Conservation (phyloP, 164 flowering plant genomes). For the Tetracentron sinense region DNA sequence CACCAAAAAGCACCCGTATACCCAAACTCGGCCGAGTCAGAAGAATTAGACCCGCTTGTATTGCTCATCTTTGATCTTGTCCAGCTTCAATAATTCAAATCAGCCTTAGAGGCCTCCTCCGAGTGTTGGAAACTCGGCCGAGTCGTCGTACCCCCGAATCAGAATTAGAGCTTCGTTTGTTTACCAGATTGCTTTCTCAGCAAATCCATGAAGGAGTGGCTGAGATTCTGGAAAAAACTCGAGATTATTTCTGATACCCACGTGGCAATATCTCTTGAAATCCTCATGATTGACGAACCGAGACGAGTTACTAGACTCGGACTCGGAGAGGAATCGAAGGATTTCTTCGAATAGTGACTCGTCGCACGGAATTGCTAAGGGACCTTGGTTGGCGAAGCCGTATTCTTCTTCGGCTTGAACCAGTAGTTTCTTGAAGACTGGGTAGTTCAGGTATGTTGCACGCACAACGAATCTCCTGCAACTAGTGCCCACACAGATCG, state of each 20-base stretch:
- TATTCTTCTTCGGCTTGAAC: slow-evolving; percentile 56
- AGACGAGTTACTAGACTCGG: slow-evolving; percentile 31
- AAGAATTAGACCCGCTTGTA: neutral
- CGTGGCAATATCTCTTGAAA: slow-evolving; percentile 33
- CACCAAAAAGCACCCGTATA: slow-evolving; percentile 8
- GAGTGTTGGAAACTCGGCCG: slow-evolving; percentile 2
- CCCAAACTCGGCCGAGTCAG: slow-evolving; percentile 15
- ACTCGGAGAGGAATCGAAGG: slow-evolving; percentile 33
- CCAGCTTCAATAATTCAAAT: too few relatives aligned
- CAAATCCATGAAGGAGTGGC: slow-evolving; percentile 35
- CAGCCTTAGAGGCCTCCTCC: too few relatives aligned
- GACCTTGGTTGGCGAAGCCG: slow-evolving; percentile 54
- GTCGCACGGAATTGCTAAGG: slow-evolving; percentile 62
- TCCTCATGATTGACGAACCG: slow-evolving; percentile 36
- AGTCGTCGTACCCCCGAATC: too few relatives aligned
- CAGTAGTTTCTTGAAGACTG: too few relatives aligned
- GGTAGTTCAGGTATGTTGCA: slow-evolving; percentile 52
- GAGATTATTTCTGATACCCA: slow-evolving; percentile 20
- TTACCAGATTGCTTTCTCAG: slow-evolving; percentile 30
- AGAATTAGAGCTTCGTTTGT: too few relatives aligned
- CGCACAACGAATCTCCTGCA: too few relatives aligned
- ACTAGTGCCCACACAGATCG: slow-evolving; percentile 48
- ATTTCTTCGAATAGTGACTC: slow-evolving; percentile 57
- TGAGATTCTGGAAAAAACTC: slow-evolving; percentile 49
- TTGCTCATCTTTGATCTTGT: too few relatives aligned